Evolutionary conservation across 768 basidiomycete genomes (phyloP), one percentile per base, ranked within the genome.

Genomic region (Tricholoma bakamatsutake): DNA sequence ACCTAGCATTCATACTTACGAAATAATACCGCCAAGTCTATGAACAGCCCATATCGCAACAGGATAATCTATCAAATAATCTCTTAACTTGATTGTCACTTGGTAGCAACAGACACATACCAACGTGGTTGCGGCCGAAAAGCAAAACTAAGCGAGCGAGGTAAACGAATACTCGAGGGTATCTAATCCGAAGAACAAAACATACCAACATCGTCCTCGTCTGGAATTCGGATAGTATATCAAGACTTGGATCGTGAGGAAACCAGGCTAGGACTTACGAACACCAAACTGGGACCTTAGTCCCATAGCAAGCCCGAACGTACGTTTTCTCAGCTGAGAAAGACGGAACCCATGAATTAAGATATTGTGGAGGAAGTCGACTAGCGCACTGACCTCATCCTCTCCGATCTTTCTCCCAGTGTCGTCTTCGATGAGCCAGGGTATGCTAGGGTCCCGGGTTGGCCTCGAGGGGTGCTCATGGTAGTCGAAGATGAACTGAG

Each of bases 111-210:
- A 6, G 35, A 27, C 2, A 37, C 42, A n/a, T 13, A n/a, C 84
- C 85, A 42, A 87, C 64, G 61, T 87, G 83, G 64, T 89, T 89
- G 27, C 82, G 77, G 57, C 84, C 84, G 66, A 81, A 86, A 40
- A 87, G 63, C 54, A 85, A 71, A 7, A 85, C 87, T 87, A 59
- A 21, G 33, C 15, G 37, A 27, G 27, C 40, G 17, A 30, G 24
- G 30, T 31, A 50, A 43, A 15, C 12, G 18, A 6, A 10, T 24
- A 24, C 21, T 24, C 21, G 21, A 24, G 21, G 21, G 21, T 24
- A 3, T 24, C 18, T 35, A 39, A 43, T 48, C 13, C 24, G 30
- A 10, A 33, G n/a, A n/a, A 30, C 15, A 33, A 17, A 10, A 65
- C 79, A 31, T 66, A 82, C 82, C 81, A 47, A 80, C 77, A 55